Percentiles rank a stretch among this genome's conserved stretches.
Conservation (phyloP, 2,329 filamentous ascomycete species). For the Diplodia mutila region DNA sequence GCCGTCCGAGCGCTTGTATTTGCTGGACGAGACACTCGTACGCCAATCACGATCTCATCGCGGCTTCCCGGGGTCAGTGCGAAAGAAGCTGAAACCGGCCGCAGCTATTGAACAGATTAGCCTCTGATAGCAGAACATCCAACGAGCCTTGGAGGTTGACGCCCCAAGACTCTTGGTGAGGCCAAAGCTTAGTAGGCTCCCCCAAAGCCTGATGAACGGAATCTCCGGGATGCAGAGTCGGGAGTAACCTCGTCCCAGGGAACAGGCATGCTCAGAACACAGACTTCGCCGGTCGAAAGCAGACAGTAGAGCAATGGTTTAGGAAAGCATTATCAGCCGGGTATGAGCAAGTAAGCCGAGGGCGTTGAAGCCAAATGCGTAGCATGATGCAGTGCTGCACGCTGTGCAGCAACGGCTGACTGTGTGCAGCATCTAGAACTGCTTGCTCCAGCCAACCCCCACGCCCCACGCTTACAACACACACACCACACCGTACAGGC, state of each 20-base stretch:
- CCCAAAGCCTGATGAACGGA: background rate
- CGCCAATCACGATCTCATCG: background rate
- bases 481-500: background rate
- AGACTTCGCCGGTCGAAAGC: background rate
- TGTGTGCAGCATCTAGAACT: conserved; percentile 18
- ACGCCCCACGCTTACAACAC: conserved; percentile 11
- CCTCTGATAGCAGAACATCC: background rate
- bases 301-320: background rate
- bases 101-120: background rate
- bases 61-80: background rate
- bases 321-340: background rate
- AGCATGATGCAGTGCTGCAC: conserved; percentile 3
- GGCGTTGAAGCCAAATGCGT: background rate
- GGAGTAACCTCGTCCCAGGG: background rate
- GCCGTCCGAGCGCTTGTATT: conserved; percentile 13
- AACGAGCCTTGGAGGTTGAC: background rate
- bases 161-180: background rate
- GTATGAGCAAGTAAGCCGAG: conserved; percentile 16
- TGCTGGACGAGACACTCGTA: background rate
- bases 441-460: background rate
- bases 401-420: background rate
- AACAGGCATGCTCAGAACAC: background rate
- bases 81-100: background rate
- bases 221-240: background rate
- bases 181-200: background rate